A percentile compares a stretch with the other conserved stretches of the same genome.
phyloP scores from a whole-genome alignment of 208 protist genomes.

The Leishmania mexicana region DNA sequence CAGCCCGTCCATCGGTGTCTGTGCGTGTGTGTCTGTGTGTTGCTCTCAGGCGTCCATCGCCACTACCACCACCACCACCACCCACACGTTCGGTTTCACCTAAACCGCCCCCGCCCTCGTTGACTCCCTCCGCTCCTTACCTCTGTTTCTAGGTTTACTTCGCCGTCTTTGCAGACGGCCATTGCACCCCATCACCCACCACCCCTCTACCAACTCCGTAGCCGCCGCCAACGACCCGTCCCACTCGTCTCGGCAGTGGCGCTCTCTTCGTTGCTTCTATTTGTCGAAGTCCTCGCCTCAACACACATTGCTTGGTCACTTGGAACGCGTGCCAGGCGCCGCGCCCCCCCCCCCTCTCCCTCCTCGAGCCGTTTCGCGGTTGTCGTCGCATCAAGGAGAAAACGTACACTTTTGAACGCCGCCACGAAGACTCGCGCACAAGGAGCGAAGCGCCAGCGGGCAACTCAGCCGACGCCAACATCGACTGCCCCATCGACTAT shows the following conservation, averaged over 20 bases:
- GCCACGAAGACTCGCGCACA: not conserved
- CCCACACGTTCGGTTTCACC: not conserved
- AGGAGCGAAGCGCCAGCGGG: not conserved
- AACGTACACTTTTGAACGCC: not conserved
- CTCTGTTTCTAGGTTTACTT: too few species aligned
- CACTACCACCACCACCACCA: not conserved
- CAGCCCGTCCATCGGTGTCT: not conserved
- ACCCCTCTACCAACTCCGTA: not conserved
- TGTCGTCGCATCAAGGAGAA: not conserved
- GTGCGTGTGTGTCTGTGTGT: not conserved
- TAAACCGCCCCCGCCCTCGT: not conserved
- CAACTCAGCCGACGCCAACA: not conserved
- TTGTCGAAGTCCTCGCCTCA: too few species aligned
- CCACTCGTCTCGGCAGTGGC: not conserved
- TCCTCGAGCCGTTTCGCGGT: not conserved
- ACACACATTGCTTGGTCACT: not conserved
- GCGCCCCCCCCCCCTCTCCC: not conserved
- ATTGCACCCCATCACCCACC: not conserved
- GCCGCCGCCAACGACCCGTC: not conserved
- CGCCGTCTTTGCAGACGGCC: not conserved
- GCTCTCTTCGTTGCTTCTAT: too few species aligned
- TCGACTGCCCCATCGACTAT: slow-evolving; percentile 3
- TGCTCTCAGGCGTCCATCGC: not conserved
- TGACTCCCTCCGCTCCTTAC: not conserved
- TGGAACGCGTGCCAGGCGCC: not conserved